Conservation (phyloP, 192 early-diverging fungal species). For the Coemansia sp. region DNA sequence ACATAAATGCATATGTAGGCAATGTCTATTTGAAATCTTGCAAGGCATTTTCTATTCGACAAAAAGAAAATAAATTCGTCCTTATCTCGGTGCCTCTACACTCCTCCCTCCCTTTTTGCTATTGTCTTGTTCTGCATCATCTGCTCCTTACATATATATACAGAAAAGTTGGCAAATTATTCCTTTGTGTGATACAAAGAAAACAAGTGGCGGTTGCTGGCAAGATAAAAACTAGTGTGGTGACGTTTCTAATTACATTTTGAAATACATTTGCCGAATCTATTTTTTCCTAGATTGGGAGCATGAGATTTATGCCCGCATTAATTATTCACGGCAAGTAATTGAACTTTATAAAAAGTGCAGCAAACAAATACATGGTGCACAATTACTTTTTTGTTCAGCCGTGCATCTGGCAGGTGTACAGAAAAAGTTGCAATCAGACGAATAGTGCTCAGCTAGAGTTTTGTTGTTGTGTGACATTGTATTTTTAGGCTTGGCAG, state of each 20-base stretch:
- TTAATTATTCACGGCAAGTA: neutral
- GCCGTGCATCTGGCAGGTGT: neutral
- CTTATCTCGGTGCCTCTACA: slow-evolving; percentile 5
- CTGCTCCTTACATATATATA: slow-evolving; percentile 3
- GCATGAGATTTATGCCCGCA: neutral
- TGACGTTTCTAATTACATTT: slow-evolving; percentile 13
- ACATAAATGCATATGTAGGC: slow-evolving; percentile 13
- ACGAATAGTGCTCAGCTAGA: neutral
- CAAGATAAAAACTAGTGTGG: neutral
- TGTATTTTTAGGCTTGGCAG: neutral
- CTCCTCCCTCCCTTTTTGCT: neutral
- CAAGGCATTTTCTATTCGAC: neutral
- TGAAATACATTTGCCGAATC: slow-evolving; percentile 5
- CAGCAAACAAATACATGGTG: neutral
- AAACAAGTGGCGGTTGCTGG: slow-evolving; percentile 4
- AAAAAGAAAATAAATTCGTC: neutral
- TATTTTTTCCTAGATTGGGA: slow-evolving; percentile 11
- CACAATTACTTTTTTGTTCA: slow-evolving; percentile 1
- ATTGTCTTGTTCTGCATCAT: slow-evolving; percentile 5
- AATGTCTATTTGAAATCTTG: slow-evolving; percentile 5
- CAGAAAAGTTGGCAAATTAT: slow-evolving; percentile 2
- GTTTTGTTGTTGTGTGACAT: neutral
- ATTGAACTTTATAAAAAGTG: neutral
- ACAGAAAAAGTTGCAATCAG: neutral
- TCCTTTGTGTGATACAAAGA: neutral